Evolutionary conservation across 2,329 filamentous ascomycete species (phyloP).

Genomic region (Orbilia ellipsospora): DNA sequence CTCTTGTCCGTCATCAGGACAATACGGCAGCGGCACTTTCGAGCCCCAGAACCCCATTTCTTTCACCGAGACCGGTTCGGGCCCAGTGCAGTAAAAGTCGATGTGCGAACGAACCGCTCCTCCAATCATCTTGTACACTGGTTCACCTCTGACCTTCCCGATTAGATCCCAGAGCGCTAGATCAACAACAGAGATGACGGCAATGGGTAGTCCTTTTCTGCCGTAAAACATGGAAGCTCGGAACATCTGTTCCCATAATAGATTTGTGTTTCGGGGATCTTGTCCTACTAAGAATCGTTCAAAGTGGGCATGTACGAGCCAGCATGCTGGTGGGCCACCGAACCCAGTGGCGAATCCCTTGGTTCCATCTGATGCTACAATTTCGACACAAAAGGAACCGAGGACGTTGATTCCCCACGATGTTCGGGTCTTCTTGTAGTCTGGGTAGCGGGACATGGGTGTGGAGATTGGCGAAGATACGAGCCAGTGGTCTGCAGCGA

Average conservation of each 20-base stretch:
- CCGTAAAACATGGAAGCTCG: conserved; percentile 96
- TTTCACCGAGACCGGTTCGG: conserved; percentile 81
- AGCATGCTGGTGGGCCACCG: conserved; percentile 90
- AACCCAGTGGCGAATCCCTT: conserved; percentile 94
- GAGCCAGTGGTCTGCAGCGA: conserved; percentile 78
- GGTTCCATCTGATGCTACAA: conserved; percentile 89
- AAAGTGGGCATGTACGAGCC: conserved; percentile 93
- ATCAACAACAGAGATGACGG: conserved; percentile 94
- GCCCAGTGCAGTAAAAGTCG: conserved; percentile 94
- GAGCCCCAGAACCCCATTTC: conserved; percentile 89
- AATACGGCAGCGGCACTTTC: conserved; percentile 90
- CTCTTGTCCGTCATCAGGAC: conserved; percentile 83
- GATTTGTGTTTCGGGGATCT: conserved; percentile 89
- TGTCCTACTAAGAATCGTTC: conserved; percentile 89
- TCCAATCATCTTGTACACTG: conserved; percentile 93
- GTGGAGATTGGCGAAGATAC: conserved; percentile 93
- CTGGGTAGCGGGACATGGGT: conserved; percentile 87
- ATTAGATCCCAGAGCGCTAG: conserved; percentile 91
- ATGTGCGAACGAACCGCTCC: conserved; percentile 85
- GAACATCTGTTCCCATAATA: conserved; percentile 97
- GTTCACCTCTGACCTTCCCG: conserved; percentile 90
- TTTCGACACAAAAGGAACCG: conserved; percentile 89
- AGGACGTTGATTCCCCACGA: conserved; percentile 97
- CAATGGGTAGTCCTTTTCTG: conserved; percentile 87
- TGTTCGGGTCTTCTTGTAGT: conserved; percentile 86